Evolutionary conservation across 2,329 filamentous ascomycete species (phyloP).

Genomic region (Chalaropsis thielavioides): DNA sequence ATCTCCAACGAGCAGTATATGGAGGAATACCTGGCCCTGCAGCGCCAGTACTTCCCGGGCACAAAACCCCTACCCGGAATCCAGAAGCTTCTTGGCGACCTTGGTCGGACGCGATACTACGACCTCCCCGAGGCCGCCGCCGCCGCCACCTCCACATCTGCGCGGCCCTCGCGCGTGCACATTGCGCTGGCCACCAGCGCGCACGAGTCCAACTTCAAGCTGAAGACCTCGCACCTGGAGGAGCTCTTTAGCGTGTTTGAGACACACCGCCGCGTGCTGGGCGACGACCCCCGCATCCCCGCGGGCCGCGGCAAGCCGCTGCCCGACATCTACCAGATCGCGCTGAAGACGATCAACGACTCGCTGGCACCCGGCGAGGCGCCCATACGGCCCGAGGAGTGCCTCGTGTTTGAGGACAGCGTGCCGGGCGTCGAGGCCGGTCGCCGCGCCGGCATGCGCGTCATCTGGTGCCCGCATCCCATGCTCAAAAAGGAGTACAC

Average conservation of each 20-base stretch:
- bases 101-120: constrained; percentile 41
- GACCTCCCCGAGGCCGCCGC: constrained; percentile 25
- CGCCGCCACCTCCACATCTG: constrained; percentile 19
- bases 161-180: constrained; percentile 37
- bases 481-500: constrained; percentile 61
- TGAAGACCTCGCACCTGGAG: constrained; percentile 55
- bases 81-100: constrained; percentile 45
- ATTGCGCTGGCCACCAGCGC: constrained; percentile 79
- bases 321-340: constrained; percentile 86
- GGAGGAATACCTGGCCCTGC: constrained; percentile 44
- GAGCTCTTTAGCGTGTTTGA: constrained; percentile 53
- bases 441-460: constrained; percentile 82
- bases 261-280: constrained; percentile 57
- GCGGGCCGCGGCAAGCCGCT: constrained; percentile 80
- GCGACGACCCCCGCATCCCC: constrained; percentile 68
- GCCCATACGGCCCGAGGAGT: constrained; percentile 66
- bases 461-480: constrained; percentile 80
- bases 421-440: constrained; percentile 88
- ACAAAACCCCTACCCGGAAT: constrained; percentile 72
- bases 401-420: constrained; percentile 90
- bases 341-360: constrained; percentile 70
- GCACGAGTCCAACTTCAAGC: constrained; percentile 52
- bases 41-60: constrained; percentile 56
- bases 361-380: constrained; percentile 47
- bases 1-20: constrained; percentile 56